Evolutionary conservation across 192 early-diverging fungal genomes (phyloP).

Genomic region (Coemansia sp.): DNA sequence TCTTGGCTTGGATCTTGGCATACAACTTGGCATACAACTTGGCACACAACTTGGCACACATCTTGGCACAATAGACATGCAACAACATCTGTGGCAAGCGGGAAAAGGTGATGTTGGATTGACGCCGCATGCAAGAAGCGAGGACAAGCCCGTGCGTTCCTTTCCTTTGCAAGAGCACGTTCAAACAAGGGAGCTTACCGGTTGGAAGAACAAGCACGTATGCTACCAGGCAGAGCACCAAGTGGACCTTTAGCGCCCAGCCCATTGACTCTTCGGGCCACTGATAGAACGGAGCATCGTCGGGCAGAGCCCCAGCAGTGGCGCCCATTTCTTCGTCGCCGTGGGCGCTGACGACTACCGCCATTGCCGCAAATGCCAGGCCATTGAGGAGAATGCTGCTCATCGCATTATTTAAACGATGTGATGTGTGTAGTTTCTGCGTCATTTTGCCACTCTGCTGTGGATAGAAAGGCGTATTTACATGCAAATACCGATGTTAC

Average conservation of each 20-base stretch:
- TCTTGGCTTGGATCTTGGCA: constrained; percentile 1
- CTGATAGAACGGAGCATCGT: constrained; percentile 37
- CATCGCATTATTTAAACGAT: neutral
- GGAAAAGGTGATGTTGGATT: neutral
- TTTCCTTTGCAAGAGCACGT: neutral
- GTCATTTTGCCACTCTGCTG: neutral
- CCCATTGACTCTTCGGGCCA: constrained; percentile 50
- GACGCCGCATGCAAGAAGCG: constrained; percentile 5
- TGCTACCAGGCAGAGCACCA: constrained; percentile 30
- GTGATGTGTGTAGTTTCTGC: neutral
- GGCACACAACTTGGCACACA: neutral
- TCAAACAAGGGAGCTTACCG: constrained; percentile 30
- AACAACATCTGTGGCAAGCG: neutral
- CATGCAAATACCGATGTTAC: neutral
- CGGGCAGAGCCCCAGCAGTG: constrained; percentile 19
- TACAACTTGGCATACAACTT: too few species aligned
- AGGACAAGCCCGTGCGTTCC: neutral
- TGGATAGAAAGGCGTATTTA: neutral
- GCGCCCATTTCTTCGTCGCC: constrained; percentile 10
- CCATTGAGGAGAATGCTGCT: too few species aligned
- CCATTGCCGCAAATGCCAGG: neutral
- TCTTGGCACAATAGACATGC: constrained; percentile 5
- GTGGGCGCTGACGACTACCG: constrained; percentile 6
- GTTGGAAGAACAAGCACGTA: constrained; percentile 42
- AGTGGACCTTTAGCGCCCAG: constrained; percentile 44